Evolutionary conservation across 73 alveolate species (phyloP), one percentile per base, ranked within the genome.

Genomic region (Paramecium pentaurelia): DNA sequence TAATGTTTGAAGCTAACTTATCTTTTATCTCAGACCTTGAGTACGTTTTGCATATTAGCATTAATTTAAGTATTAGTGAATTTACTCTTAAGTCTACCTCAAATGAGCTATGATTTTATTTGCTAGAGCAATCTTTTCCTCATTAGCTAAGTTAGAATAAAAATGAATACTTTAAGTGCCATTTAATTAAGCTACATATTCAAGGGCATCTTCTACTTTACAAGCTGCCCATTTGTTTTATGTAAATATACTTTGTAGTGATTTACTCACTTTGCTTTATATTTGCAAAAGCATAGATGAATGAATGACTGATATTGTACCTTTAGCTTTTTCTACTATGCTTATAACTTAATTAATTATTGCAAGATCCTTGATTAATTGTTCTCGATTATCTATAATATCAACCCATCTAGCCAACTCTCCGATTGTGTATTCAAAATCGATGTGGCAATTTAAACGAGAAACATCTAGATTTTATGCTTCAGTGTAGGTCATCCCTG

Each of bases 351-450:
- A 45, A 45, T 80, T 36, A 42, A 80, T 80, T 11, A 80, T 49
- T 80, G 71, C 77, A 3, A 80, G 36, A 80, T 80, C 91, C 12
- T 47, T 80, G 16, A 40, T 49, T 8, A 80, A 47, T 44, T 25
- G 18, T 27, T 42, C 71, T 44, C 75, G 18, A 32, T 80, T 80
- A 18, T 80, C 91, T 22, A 80, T 80, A 45, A 80, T 80, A 47
- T 80, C 75, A 80, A 80, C 16, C 91, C 91, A 80, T 80, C 58
- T 80, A 16, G 71, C 71, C 9, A 80, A 44, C 47, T 80, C 91
- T 10, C 44, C 32, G 2, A 80, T 80, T 2, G 30, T 7, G 38
- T 11, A 80, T 22, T 80, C 91, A 27, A 80, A 80, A 64, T 64
- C 84, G 2, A 42, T 64, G 42, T 64, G 47, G 22, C 84, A 64